Conservation (phyloP, 805 yeast species). For the Kluyveromyces siamensis region DNA sequence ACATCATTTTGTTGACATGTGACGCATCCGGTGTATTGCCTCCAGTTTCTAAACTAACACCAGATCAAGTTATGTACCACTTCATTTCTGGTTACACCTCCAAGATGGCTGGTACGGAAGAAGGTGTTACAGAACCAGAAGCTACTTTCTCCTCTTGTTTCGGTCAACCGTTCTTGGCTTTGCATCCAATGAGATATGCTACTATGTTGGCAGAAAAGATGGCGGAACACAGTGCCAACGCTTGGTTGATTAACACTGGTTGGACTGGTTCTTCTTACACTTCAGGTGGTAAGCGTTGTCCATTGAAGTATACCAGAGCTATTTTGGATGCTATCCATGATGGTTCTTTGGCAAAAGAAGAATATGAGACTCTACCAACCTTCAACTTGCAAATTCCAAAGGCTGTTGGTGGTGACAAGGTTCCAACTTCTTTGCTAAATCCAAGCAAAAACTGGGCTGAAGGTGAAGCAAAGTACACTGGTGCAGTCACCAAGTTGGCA, state of each 20-base stretch:
- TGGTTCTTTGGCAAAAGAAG: slow-evolving; percentile 73
- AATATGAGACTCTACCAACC: slow-evolving; percentile 75
- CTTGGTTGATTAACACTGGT: slow-evolving; percentile 97
- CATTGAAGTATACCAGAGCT: slow-evolving; percentile 95
- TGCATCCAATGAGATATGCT: slow-evolving; percentile 97
- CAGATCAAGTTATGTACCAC: slow-evolving; percentile 98
- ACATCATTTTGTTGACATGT: slow-evolving; percentile 87
- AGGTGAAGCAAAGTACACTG: slow-evolving; percentile 42
- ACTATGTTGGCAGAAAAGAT: slow-evolving; percentile 93
- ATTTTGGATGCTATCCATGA: slow-evolving; percentile 90
- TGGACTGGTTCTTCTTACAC: slow-evolving; percentile 95
- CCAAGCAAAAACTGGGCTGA: slow-evolving; percentile 77
- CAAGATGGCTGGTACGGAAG: slow-evolving; percentile 99
- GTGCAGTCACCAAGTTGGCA: slow-evolving; percentile 61
- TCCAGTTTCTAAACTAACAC: slow-evolving; percentile 87
- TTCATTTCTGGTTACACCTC: slow-evolving; percentile 98
- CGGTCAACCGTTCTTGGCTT: slow-evolving; percentile 96
- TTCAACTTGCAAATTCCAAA: slow-evolving; percentile 87
- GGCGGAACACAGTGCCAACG: slow-evolving; percentile 76
- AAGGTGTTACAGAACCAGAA: slow-evolving; percentile 96
- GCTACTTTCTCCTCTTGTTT: slow-evolving; percentile 98
- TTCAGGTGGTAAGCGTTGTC: slow-evolving; percentile 94
- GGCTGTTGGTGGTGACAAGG: slow-evolving; percentile 44
- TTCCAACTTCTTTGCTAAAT: slow-evolving; percentile 77
- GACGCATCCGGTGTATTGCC: slow-evolving; percentile 98